Percentiles rank a stretch among this genome's conserved stretches.
phyloP scores from a whole-genome alignment of 2,329 filamentous ascomycete genomes.

The Colletotrichum sp. region DNA sequence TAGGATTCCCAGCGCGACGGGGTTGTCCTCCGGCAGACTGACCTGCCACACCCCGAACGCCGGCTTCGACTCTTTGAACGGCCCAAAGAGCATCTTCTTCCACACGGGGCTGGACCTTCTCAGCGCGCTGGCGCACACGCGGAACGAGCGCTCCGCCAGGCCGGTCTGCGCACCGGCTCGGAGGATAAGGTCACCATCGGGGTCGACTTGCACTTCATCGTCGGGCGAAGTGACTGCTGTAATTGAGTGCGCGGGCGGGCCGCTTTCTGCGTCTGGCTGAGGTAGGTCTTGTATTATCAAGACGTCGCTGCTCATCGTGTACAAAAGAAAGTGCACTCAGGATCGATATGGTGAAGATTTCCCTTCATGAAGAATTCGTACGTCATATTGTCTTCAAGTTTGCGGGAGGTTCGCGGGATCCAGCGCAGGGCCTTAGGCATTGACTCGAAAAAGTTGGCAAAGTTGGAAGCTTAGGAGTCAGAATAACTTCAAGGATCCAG shows the following conservation, averaged over 20 bases:
- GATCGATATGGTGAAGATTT: neutral
- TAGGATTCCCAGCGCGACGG: neutral
- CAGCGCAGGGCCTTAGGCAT: neutral
- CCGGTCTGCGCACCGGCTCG: neutral
- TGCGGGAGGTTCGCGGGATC: neutral
- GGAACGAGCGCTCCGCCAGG: neutral
- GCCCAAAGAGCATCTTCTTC: slow-evolving; percentile 17
- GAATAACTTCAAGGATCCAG: neutral
- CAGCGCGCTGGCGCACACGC: slow-evolving; percentile 3
- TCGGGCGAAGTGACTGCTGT: neutral
- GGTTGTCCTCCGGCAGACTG: neutral
- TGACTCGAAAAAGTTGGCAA: neutral
- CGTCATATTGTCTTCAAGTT: neutral
- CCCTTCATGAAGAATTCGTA: neutral
- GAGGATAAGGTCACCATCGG: slow-evolving; percentile 1
- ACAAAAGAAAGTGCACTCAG: neutral
- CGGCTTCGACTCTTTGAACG: slow-evolving; percentile 14
- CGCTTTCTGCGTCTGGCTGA: accelerated
- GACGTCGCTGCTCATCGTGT: neutral
- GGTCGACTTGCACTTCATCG: neutral
- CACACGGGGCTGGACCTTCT: slow-evolving; percentile 5
- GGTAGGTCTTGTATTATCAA: too few species aligned
- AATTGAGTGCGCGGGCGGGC: neutral
- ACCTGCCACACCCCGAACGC: neutral
- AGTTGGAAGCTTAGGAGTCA: neutral